Evolutionary conservation across 2,329 filamentous ascomycete genomes (phyloP).

Genomic region (Boeremia exigua): DNA sequence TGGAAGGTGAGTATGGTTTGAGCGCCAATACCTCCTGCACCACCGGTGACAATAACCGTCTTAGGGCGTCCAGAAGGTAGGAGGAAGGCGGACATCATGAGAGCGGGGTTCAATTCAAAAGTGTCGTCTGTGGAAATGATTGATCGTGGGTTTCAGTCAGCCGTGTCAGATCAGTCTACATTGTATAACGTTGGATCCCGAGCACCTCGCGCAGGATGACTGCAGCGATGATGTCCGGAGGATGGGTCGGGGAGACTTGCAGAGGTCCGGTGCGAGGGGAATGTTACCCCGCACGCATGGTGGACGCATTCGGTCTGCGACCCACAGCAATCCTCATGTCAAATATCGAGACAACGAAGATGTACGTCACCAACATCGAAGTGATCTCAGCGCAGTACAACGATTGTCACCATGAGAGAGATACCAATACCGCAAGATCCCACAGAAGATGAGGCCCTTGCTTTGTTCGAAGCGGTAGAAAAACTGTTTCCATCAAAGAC

Average conservation of each 20-base stretch:
- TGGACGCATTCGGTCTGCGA: background rate
- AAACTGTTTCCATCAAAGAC: slow-evolving; percentile 51
- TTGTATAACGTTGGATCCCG: background rate
- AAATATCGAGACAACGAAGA: background rate
- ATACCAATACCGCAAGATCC: slow-evolving; percentile 35
- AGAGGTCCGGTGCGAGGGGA: slow-evolving; percentile 10
- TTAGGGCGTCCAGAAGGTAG: slow-evolving; percentile 30
- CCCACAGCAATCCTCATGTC: background rate
- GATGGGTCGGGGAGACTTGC: slow-evolving; percentile 14
- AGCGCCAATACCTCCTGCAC: slow-evolving; percentile 51
- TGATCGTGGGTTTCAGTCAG: background rate
- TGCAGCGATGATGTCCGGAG: background rate
- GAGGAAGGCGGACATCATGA: background rate
- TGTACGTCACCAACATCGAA: background rate
- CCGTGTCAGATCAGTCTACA: background rate
- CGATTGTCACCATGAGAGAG: background rate
- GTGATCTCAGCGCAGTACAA: background rate
- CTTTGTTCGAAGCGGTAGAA: slow-evolving; percentile 53
- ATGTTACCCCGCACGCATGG: slow-evolving; percentile 16
- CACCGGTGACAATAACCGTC: slow-evolving; percentile 52
- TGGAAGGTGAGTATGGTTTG: slow-evolving; percentile 49
- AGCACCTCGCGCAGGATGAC: background rate
- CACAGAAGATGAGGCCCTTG: slow-evolving; percentile 48
- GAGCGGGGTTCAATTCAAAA: background rate
- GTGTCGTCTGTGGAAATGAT: background rate